These are phyloP conservation scores for Pachysolen tannophilus DNA, from an alignment of 805 yeast species.

Conservation along the genomic window DNA sequence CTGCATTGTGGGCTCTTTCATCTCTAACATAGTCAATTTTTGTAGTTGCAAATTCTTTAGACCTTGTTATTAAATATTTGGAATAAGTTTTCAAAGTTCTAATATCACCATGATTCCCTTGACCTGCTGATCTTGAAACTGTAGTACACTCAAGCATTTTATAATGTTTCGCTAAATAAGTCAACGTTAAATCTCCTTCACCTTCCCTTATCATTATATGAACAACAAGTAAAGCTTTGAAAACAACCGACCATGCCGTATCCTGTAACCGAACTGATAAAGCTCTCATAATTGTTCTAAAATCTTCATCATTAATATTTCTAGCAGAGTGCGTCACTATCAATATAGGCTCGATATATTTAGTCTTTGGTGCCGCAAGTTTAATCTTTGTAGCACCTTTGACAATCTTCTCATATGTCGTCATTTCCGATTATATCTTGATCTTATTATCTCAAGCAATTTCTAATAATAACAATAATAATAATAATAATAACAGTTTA, in stretches of 20 bases:
- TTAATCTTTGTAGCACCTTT: slow-evolving; percentile 73
- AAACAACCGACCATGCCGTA: slow-evolving; percentile 86
- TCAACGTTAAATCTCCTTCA: slow-evolving; percentile 63
- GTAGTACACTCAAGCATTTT: slow-evolving; percentile 50
- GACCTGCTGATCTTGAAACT: slow-evolving; percentile 18
- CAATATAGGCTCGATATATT: slow-evolving; percentile 89
- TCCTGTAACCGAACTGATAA: slow-evolving; percentile 60
- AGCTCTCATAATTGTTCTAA: slow-evolving; percentile 61
- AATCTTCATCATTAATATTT: slow-evolving; percentile 43
- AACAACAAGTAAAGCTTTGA: slow-evolving; percentile 73
- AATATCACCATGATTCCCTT: slow-evolving; percentile 37
- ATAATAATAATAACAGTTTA: too few species aligned
- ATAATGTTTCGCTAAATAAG: slow-evolving; percentile 54
- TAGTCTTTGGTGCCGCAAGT: slow-evolving; percentile 96
- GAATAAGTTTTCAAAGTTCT: slow-evolving; percentile 58
- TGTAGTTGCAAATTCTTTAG: slow-evolving; percentile 58
- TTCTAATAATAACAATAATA: too few species aligned
- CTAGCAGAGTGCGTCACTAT: slow-evolving; percentile 42
- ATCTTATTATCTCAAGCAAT: too few species aligned
- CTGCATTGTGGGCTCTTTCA: slow-evolving; percentile 36
- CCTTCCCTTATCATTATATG: slow-evolving; percentile 95
- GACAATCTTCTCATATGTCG: slow-evolving; percentile 66
- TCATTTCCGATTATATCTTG: slow-evolving; percentile 28
- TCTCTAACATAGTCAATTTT: slow-evolving; percentile 74
- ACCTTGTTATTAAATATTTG: slow-evolving; percentile 60